Evolutionary conservation across 257 asterid species (phyloP).

Genomic region (Nicotiana sylvestris): DNA sequence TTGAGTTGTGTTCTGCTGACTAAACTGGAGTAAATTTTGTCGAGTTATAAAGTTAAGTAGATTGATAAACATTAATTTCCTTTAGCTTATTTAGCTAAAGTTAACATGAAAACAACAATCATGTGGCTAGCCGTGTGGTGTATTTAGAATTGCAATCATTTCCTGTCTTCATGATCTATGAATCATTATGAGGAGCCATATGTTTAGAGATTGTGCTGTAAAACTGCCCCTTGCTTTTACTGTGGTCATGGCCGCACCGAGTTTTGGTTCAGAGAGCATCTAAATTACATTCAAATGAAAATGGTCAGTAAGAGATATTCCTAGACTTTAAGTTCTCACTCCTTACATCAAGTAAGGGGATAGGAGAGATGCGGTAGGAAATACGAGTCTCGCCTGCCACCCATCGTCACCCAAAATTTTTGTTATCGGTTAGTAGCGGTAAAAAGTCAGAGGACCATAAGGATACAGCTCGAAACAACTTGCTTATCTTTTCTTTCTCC

Average conservation of each 20-base stretch:
- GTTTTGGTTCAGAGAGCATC: not conserved
- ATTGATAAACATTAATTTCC: not conserved
- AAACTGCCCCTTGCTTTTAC: conserved; percentile 2
- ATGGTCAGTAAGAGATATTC: not conserved
- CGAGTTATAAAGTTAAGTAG: not conserved
- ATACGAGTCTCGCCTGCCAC: too few relatives aligned
- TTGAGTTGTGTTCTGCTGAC: not conserved
- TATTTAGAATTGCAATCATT: not conserved
- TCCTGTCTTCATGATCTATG: not conserved
- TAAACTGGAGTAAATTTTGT: not conserved
- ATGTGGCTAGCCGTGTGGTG: not conserved
- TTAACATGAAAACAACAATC: not conserved
- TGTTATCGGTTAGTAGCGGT: too few relatives aligned
- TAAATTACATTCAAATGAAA: not conserved
- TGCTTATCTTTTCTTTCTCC: too few relatives aligned
- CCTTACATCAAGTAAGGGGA: not conserved
- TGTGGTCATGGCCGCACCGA: not conserved
- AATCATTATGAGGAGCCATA: not conserved
- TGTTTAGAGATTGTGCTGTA: not conserved
- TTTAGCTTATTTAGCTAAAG: not conserved
- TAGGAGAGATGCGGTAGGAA: too few relatives aligned
- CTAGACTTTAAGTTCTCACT: not conserved
- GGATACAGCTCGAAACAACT: too few relatives aligned
- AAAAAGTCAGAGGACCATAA: too few relatives aligned
- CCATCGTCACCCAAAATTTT: too few relatives aligned